Conservation (phyloP, 2,329 filamentous ascomycete genomes). For the Penicillium sp. region DNA sequence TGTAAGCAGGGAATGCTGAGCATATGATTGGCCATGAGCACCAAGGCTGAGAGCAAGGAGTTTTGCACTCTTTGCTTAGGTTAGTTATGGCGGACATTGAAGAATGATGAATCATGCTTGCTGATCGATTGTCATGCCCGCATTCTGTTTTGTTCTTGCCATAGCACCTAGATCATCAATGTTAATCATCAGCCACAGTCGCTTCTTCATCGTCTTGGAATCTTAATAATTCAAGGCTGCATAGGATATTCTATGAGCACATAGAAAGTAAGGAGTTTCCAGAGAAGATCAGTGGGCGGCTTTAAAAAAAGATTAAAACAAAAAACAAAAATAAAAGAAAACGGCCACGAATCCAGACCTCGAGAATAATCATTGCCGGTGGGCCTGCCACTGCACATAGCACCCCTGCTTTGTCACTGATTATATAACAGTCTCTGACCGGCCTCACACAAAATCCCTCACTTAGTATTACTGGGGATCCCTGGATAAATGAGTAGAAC, state of each 20-base stretch:
- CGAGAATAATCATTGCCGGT: background rate
- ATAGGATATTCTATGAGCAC: too few relatives aligned
- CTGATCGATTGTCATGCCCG: background rate
- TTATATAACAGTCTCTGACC: background rate
- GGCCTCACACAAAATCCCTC: background rate
- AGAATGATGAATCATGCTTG: background rate
- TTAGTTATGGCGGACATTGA: background rate
- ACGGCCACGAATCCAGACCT: too few relatives aligned
- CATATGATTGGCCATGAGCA: background rate
- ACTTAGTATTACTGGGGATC: background rate
- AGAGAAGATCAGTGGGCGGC: too few relatives aligned
- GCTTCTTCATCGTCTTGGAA: background rate
- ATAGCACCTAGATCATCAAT: background rate
- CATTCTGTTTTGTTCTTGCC: background rate
- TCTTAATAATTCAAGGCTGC: background rate
- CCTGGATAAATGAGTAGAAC: slow-evolving; percentile 5
- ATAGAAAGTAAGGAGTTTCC: too few relatives aligned
- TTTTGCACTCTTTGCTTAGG: too few relatives aligned
- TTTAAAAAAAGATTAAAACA: too few relatives aligned
- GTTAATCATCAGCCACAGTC: background rate
- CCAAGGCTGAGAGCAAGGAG: too few relatives aligned
- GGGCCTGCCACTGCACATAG: background rate
- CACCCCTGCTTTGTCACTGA: background rate
- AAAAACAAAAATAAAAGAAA: too few relatives aligned
- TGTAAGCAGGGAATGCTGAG: background rate